Evolutionary conservation across 768 basidiomycete genomes (phyloP), one percentile per base, ranked within the genome.

Genomic region (Fistulinella prunicolor): DNA sequence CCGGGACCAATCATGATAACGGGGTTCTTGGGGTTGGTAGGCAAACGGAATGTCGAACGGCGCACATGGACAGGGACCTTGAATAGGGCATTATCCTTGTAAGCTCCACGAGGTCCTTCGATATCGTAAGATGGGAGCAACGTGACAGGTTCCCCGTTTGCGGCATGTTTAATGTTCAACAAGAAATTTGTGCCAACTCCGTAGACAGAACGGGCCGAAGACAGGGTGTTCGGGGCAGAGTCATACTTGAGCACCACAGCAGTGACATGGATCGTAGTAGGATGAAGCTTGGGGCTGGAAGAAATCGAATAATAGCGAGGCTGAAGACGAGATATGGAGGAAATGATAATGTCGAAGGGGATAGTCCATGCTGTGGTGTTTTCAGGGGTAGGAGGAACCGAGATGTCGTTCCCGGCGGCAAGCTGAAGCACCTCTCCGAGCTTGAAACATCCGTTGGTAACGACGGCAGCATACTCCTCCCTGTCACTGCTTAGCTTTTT

Each of bases 1-100:
- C 96, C 96, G 52, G 96, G 96, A 35, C 96, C 96, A 65, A 99
- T 82, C 96, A 99, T 98, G 70, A 99, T 91, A 42, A 99, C 87
- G 2, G 96, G 96, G 50, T 89, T 95, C 77, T 96, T 97, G 29
- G 96, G 96, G 66, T 93, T 94, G 16, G 96, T 98, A 9, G 96
- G 96, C 42, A 99, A 73, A 42, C 96, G 79, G 83, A 99, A 99
- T 3, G 95, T 98, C 14, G 93, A 95, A 40, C 96, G 82, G 46
- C 96, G 81, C 50, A 99, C 92, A 61, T 99, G 96, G 44, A 98
- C 78, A 9, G 96, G 96, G 0, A 89, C 82, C 68, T 90, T 90
- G 74, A 84, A 94, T 23, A 82, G 67, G 7, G 72, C 75, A 16
- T 83, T 84, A 35, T 72, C 74, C 70, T 76, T 82, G 73, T 97